Evolutionary conservation across 371 early-diverging fungal species (phyloP), one percentile per base, ranked within the genome.

Genomic region (Gilbertella persicaria): DNA sequence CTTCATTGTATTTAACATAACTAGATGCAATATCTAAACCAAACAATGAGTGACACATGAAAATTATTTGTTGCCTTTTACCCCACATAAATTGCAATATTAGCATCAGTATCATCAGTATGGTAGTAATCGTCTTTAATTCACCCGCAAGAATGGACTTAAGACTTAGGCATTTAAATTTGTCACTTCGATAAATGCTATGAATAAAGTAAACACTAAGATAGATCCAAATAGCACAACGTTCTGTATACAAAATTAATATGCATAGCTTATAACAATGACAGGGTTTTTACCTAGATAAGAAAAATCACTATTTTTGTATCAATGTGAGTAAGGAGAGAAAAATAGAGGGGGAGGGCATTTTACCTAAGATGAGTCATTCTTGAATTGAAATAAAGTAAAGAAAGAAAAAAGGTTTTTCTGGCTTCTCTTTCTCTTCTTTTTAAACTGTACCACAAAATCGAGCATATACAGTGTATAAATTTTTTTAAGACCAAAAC

Each of bases 321-420:
- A 42, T 23, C 5, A 16, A 24, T 23, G 25, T 5, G 17, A 47
- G 28, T 13, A n/a, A 23, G 13, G 14, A 25, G 36, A 35, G 33
- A 17, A 19, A 16, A 40, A 19, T 40, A 21, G 10, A 23, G 25
- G 14, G 6, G n/a, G 4, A 25, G 45, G 8, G 10, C 0, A 29
- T 8, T 45, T 35, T 72, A 66, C 73, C 69, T 72, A 24, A 72
- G 58, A 54, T 72, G 73, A 7, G 67, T 72, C 71, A 71, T 71
- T 10, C 19, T 41, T 8, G 25, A 42, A 33, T 14, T 16, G 2
- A 35, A 52, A 45, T 36, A 26, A 50, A 39, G 20, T 45, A 21
- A 45, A 26, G 21, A 33, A 19, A 37, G 47, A 10, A 39, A n/a
- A 45, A 19, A 45, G 42, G n/a, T 16, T 20, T 35, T 38, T 14